phyloP scores from a whole-genome alignment of 257 asterid species.

The Plantago major region DNA sequence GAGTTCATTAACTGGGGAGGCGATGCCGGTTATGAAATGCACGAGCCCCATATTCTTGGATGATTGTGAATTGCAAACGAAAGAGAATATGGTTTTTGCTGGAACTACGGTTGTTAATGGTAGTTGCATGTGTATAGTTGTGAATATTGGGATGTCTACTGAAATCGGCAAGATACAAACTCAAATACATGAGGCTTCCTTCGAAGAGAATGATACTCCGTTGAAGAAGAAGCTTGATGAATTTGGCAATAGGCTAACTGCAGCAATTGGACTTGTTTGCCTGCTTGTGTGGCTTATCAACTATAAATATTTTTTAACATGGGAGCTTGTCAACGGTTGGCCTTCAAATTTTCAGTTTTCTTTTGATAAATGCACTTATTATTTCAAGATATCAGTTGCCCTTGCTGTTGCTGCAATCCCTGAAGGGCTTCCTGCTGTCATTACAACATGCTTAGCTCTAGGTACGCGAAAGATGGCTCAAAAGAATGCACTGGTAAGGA shows the following conservation, averaged over 20 bases:
- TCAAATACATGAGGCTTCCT: conserved; percentile 63
- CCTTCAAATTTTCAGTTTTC: conserved; percentile 53
- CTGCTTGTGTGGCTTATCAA: conserved; percentile 58
- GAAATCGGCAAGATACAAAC: conserved; percentile 61
- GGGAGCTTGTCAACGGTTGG: conserved; percentile 56
- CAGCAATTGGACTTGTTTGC: conserved; percentile 55
- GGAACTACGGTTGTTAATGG: conserved; percentile 70
- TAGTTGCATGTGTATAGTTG: conserved; percentile 49
- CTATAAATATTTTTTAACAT: conserved; percentile 52
- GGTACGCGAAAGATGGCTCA: conserved; percentile 70
- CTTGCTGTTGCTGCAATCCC: conserved; percentile 86
- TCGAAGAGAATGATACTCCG: conserved; percentile 61
- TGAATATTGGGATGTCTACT: conserved; percentile 53
- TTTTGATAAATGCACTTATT: conserved; percentile 61
- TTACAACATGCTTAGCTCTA: conserved; percentile 64
- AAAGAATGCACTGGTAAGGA: conserved; percentile 61
- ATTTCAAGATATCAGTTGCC: conserved; percentile 68
- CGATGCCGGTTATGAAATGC: conserved; percentile 55
- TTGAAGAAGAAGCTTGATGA: conserved; percentile 65
- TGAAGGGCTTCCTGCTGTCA: conserved; percentile 76
- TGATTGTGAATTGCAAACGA: conserved; percentile 61
- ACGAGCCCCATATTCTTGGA: conserved; percentile 29
- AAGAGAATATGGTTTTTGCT: conserved; percentile 70
- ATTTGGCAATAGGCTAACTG: conserved; percentile 59
- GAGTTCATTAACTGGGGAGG: conserved; percentile 65